Conservation (phyloP, 805 yeast genomes). For the Suhomyces prunicola region DNA sequence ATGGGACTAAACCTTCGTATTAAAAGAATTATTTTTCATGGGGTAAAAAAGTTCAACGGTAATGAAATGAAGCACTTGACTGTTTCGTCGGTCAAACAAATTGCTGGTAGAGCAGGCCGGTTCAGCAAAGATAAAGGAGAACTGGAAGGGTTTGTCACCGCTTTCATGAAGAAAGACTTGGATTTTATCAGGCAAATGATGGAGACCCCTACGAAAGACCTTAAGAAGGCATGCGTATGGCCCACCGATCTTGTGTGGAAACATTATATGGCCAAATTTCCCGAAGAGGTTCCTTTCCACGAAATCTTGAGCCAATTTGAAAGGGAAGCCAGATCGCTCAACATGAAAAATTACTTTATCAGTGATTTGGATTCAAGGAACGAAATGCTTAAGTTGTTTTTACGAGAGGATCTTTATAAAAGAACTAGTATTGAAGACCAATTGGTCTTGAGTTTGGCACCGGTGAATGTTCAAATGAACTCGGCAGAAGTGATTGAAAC, state of each 20-base stretch:
- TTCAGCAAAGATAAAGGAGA: conserved; percentile 40
- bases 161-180: conserved; percentile 46
- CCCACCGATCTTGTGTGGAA: conserved; percentile 75
- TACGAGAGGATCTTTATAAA: conserved; percentile 25
- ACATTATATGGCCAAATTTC: conserved; percentile 59
- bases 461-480: conserved; percentile 38
- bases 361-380: conserved; percentile 38
- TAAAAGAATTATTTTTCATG: conserved; percentile 72
- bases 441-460: conserved; percentile 58
- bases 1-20: conserved; percentile 93
- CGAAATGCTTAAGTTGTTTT: conserved; percentile 43
- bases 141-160: conserved; percentile 51
- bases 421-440: conserved; percentile 52
- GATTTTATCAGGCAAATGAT: conserved; percentile 45
- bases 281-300: conserved; percentile 45
- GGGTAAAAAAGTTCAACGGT: conserved; percentile 72
- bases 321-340: conserved; percentile 25
- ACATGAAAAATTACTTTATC: conserved; percentile 28
- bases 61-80: conserved; percentile 43
- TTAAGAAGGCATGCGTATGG: conserved; percentile 69
- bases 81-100: conserved; percentile 76
- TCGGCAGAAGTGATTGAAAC: conserved; percentile 38
- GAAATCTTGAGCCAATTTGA: conserved; percentile 50
- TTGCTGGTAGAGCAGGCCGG: conserved; percentile 96
- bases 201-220: conserved; percentile 46